Base-by-base conservation (phyloP, 768 basidiomycete genomes). In the Vararia minispora region DNA sequence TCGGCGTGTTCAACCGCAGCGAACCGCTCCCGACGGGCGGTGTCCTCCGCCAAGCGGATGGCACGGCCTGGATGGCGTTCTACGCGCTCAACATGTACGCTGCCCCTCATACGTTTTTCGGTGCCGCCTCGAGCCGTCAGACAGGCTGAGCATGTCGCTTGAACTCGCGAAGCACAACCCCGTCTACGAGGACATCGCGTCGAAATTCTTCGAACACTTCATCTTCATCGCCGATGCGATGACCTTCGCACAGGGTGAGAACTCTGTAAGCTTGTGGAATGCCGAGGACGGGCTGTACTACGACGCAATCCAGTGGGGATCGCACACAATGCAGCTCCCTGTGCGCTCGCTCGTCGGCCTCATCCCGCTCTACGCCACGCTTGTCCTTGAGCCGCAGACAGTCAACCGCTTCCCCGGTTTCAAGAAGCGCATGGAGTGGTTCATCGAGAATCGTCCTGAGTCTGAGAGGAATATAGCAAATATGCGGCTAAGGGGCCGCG, bases 31-130 rank as follows among this genome's bases (percentile, higher is more conserved):
- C 95, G 6, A 97, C 92, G 5, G 94, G 94, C 24, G 95, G 95
- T 7, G 74, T 64, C 13, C 67, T 99, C 42, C 90, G 94, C 38
- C 95, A 99, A 62, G 91, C 95, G 6, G 95, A 99, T 56, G 94
- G 94, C 7, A 99, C 95, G 5, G 89, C 94, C 0, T 99, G 95
- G 95, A 99, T 99, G 95, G 95, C 91, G 23, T 99, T 98, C 65
- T 99, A 94, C 60, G 90, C 82, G 49, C 61, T 98, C 41, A 95
- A 95, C 54, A 98, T 98, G 95, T 87, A 43, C 49, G 75, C 50
- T 21, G 7, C 3, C 24, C 26, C 29, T 35, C 22, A 25, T 42
- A 10, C 8, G 11, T 23, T 10, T 28, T 21, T n/a, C 14, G 28
- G 14, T 33, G 29, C 18, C 12, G 39, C 28, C 35, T 40, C 35